These are phyloP conservation scores for Clohesyomyces aquaticus DNA, from an alignment of 495 filamentous ascomycete genomes.

Conservation along the genomic window DNA sequence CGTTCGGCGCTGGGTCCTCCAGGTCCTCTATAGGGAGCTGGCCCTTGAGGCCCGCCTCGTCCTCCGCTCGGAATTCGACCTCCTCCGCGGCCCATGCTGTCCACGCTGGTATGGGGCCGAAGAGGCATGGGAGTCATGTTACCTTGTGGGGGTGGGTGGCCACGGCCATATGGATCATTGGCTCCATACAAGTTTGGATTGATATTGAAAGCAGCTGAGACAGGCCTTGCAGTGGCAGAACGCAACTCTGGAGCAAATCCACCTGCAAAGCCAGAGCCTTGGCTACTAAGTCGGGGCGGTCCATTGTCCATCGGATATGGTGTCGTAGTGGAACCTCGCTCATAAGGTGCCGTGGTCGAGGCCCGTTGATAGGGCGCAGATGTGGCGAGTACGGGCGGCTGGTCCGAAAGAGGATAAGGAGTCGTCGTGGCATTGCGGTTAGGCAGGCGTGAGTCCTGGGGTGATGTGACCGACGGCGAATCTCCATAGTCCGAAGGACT, in stretches of 20 bases:
- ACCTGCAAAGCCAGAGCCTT: slow-evolving; percentile 48
- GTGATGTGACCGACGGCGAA: slow-evolving; percentile 13
- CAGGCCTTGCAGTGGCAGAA: slow-evolving; percentile 30
- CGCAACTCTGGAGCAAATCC: slow-evolving; percentile 46
- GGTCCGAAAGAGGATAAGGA: slow-evolving; percentile 47
- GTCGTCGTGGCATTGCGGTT: slow-evolving; percentile 36
- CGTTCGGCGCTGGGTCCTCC: slow-evolving; percentile 38
- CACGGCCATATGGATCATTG: slow-evolving; percentile 19
- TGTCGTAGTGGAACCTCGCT: slow-evolving; percentile 57
- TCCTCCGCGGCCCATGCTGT: slow-evolving; percentile 38
- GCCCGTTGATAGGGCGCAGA: slow-evolving; percentile 39
- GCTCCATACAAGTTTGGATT: slow-evolving; percentile 39
- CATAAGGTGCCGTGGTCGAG: slow-evolving; percentile 47
- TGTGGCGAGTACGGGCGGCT: slow-evolving; percentile 49
- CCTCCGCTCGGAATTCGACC: slow-evolving; percentile 24
- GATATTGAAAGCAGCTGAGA: slow-evolving; percentile 43
- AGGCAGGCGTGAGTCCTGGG: slow-evolving; percentile 21
- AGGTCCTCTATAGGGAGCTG: slow-evolving; percentile 36
- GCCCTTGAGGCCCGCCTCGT: slow-evolving; percentile 23
- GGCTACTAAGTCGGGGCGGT: slow-evolving; percentile 46
- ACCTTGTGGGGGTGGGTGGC: slow-evolving; percentile 19
- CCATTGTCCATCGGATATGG: slow-evolving; percentile 69
- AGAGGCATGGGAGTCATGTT: slow-evolving; percentile 34
- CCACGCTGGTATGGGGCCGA: slow-evolving; percentile 38
- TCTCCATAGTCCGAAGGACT: slow-evolving; percentile 37